Percentiles rank a stretch among this genome's conserved stretches.
Evolutionary conservation across 345 rosid genomes (phyloP).

Genomic region (Citrus maxima): DNA sequence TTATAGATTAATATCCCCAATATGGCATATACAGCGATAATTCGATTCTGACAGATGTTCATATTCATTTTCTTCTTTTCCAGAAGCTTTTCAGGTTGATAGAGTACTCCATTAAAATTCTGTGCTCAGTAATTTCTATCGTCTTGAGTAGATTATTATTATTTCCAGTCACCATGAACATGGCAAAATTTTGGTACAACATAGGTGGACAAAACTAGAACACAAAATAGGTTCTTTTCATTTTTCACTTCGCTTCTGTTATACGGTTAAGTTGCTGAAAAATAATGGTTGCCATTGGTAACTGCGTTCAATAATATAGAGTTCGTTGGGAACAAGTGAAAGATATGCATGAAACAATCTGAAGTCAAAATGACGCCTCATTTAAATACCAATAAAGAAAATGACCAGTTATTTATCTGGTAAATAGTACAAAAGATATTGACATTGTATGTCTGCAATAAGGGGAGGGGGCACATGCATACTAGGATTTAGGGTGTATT

Average conservation of each 20-base stretch:
- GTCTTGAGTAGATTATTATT: background rate
- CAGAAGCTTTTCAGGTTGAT: background rate
- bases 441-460: too few relatives aligned
- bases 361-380: too few relatives aligned
- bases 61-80: background rate
- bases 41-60: background rate
- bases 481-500: rapidly evolving
- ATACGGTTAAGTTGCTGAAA: too few relatives aligned
- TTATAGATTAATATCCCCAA: background rate
- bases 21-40: background rate
- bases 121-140: background rate
- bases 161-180: background rate
- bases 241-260: background rate
- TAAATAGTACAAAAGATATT: too few relatives aligned
- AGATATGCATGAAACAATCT: too few relatives aligned
- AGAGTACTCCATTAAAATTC: background rate
- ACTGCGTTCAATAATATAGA: too few relatives aligned
- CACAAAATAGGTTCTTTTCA: background rate
- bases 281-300: too few relatives aligned
- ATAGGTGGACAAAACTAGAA: background rate
- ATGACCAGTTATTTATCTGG: too few relatives aligned
- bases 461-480: rapidly evolving
- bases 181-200: background rate
- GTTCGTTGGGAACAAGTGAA: too few relatives aligned
- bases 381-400: too few relatives aligned